phyloP scores from a whole-genome alignment of 2,329 filamentous ascomycete genomes.

The Tolypocladium inflatum region DNA sequence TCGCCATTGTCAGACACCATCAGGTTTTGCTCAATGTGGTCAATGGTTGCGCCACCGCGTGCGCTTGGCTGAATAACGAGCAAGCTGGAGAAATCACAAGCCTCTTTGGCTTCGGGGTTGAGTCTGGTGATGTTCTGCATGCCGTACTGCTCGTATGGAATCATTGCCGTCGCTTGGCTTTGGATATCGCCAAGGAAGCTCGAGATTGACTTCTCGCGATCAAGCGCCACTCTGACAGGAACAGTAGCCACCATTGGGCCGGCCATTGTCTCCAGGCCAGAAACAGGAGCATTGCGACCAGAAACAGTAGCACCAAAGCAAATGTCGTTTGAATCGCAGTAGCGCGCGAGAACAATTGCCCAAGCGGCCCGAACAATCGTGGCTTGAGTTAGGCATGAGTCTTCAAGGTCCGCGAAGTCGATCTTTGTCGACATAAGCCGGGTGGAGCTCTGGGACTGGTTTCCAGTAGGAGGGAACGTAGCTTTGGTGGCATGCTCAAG shows the following conservation, averaged over 20 bases:
- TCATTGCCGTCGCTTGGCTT: background rate
- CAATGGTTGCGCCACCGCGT: too few relatives aligned
- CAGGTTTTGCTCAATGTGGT: too few relatives aligned
- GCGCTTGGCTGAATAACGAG: background rate
- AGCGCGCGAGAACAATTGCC: background rate
- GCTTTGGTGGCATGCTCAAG: too few relatives aligned
- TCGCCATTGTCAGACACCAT: too few relatives aligned
- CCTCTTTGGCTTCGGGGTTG: conserved; percentile 23
- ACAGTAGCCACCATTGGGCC: background rate
- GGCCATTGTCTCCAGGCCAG: background rate
- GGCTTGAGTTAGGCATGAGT: too few relatives aligned
- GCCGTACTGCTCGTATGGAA: conserved; percentile 13
- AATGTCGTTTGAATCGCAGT: background rate
- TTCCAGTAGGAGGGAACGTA: too few relatives aligned
- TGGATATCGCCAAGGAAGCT: background rate
- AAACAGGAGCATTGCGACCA: background rate
- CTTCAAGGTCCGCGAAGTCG: too few relatives aligned
- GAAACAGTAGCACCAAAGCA: background rate
- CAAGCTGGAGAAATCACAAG: conserved; percentile 16
- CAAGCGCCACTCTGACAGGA: background rate
- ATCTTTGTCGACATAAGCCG: too few relatives aligned
- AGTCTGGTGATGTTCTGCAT: conserved; percentile 27
- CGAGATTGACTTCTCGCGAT: background rate
- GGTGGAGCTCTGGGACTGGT: too few relatives aligned
- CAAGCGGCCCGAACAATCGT: background rate